phyloP scores from a whole-genome alignment of 2,329 filamentous ascomycete species.

The Diaporthe aspalathi region DNA sequence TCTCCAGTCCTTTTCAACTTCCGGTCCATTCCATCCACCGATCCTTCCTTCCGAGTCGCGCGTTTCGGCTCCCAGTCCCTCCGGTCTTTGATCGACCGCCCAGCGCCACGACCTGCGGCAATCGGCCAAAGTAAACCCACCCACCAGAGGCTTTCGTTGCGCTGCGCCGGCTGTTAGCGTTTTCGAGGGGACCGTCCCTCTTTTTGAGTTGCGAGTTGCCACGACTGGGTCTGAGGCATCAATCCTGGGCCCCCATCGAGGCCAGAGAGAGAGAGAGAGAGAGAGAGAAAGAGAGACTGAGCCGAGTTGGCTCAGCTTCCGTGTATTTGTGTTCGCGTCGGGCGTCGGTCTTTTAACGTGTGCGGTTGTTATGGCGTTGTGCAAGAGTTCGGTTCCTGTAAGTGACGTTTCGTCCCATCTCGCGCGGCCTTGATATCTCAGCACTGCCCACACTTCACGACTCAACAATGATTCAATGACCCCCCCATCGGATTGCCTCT shows the following conservation, averaged over 20 bases:
- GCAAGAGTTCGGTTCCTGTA: constrained; percentile 38
- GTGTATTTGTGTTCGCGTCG: constrained; percentile 9
- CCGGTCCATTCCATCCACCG: background rate
- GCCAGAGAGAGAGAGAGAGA: background rate
- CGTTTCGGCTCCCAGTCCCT: background rate
- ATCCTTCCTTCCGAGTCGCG: background rate
- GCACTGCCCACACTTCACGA: constrained; percentile 12
- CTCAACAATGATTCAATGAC: constrained; percentile 10
- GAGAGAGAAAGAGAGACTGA: background rate
- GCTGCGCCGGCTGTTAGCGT: background rate
- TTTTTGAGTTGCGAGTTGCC: too few relatives aligned
- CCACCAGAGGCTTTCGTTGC: constrained; percentile 8
- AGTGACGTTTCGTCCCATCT: constrained; percentile 39
- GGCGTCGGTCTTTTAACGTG: constrained; percentile 24
- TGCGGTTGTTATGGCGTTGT: constrained; percentile 38
- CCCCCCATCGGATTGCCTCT: constrained; percentile 23
- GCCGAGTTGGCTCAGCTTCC: constrained; percentile 5
- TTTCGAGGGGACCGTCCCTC: background rate
- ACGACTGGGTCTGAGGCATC: background rate
- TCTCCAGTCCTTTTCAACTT: background rate
- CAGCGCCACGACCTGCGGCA: constrained; percentile 1
- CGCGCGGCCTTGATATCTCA: background rate
- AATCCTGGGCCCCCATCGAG: background rate
- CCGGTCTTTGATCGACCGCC: constrained; percentile 12
- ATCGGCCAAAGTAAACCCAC: constrained; percentile 11